A percentile compares a stretch with the other conserved stretches of the same genome.
Conservation (phyloP, 805 yeast species). For the Candida silvatica region DNA sequence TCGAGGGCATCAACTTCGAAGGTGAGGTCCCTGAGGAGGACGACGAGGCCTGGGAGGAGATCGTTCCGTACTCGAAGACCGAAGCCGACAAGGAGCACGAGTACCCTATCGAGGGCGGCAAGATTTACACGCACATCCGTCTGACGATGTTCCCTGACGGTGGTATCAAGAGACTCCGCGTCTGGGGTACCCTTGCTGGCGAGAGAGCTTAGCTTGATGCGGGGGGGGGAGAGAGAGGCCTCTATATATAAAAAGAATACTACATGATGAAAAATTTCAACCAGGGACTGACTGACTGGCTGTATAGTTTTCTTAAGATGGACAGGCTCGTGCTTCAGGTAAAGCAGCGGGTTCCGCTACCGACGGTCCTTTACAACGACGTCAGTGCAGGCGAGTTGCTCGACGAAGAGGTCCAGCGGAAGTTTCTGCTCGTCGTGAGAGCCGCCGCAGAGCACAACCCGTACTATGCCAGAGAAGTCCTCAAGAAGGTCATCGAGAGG, state of each 20-base stretch:
- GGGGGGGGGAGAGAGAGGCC: too few species aligned
- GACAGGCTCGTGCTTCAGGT: constrained; percentile 16
- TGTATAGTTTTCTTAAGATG: too few species aligned
- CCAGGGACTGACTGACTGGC: too few species aligned
- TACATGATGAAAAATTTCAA: not conserved
- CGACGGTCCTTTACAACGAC: not conserved
- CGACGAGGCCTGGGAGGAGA: constrained; percentile 45
- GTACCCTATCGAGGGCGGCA: constrained; percentile 28
- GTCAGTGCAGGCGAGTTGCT: not conserved
- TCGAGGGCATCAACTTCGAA: constrained; percentile 47
- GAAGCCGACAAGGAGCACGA: constrained; percentile 79
- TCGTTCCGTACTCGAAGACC: constrained; percentile 66
- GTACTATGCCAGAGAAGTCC: constrained; percentile 39
- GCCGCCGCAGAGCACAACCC: constrained; percentile 32
- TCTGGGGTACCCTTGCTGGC: constrained; percentile 45
- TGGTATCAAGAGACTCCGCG: constrained; percentile 87
- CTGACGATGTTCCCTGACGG: constrained; percentile 92
- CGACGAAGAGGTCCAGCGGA: constrained; percentile 13
- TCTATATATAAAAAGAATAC: not conserved
- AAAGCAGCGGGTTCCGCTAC: constrained; percentile 20
- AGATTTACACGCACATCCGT: constrained; percentile 58
- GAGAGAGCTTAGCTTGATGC: not conserved
- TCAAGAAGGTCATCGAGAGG: constrained; percentile 31
- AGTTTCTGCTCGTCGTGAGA: constrained; percentile 13
- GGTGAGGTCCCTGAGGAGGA: constrained; percentile 30